Evolutionary conservation across 2,329 filamentous ascomycete species (phyloP), one percentile per base, ranked within the genome.

Genomic region (Hortaea sp.): DNA sequence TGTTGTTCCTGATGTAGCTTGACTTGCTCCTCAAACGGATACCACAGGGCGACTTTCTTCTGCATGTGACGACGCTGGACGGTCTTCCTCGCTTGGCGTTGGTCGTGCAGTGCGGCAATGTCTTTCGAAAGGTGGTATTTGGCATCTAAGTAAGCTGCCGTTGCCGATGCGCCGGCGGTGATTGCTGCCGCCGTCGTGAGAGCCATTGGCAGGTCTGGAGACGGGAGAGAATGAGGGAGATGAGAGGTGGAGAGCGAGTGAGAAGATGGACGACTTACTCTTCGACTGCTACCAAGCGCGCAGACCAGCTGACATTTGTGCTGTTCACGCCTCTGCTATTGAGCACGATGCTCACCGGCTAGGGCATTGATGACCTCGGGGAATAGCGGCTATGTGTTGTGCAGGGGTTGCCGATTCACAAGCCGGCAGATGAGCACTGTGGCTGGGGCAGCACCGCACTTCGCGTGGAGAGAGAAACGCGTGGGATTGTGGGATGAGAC

Each of bases 91-190:
- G 67, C 65, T 30, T 61, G 64, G 32, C 65, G 69, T n/a, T 67
- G 49, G 7, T 65, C 64, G 9, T 67, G 59, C n/a, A 84, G 62
- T 5, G 57, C 55, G 1, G 59, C 54, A 11, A 82, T 50, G 62
- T 88, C 84, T 58, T 84, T 78, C 38, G 65, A 60, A 43, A 88
- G 59, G 59, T 84, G 77, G 55, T 76, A 81, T 67, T 83, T 85
- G 46, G 78, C 84, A 58, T 88, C 77, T 43, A 85, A 66, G 55
- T 86, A 85, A 11, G 74, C 72, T 39, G 50, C 51, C 30, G 51
- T 44, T 1, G 51, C 49, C 29, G 49, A 12, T 3, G 35, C 45
- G 5, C 28, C 49, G 5, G 49, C 49, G 10, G 46, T 29, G 10
- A 48, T 40, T 31, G 50, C 45, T 7, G 39, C 31, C 9, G 29